Conservation (phyloP, 2,329 filamentous ascomycete species). For the Neurospora crassa region DNA sequence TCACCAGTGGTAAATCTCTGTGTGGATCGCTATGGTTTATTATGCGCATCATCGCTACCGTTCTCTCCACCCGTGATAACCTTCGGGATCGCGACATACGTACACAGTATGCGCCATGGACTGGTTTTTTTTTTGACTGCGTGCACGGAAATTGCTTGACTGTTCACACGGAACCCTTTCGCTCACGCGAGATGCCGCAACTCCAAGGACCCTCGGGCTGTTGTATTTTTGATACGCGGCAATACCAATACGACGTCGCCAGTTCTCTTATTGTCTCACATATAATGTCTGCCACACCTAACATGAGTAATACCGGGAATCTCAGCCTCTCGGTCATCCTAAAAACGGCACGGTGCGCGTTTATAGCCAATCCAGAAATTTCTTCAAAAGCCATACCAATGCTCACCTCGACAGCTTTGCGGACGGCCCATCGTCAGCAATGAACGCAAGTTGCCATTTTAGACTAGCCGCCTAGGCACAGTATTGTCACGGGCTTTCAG, state of each 20-base stretch:
- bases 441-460: neutral
- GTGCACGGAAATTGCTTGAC: neutral
- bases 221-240: neutral
- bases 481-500: neutral
- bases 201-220: neutral
- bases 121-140: neutral
- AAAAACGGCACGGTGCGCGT: neutral
- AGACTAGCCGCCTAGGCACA: neutral
- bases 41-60: neutral
- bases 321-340: neutral
- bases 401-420: neutral
- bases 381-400: neutral
- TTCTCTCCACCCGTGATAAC: neutral
- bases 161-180: neutral
- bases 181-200: neutral
- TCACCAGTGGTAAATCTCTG: neutral
- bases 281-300: neutral
- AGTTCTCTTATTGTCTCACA: neutral
- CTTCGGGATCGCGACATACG: neutral
- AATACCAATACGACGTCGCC: neutral
- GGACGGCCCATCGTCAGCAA: neutral
- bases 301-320: neutral
- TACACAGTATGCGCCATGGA: neutral
- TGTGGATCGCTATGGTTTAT: neutral
- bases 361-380: neutral